phyloP scores from a whole-genome alignment of 352 stramenopile species.

The Pythium insidiosum region DNA sequence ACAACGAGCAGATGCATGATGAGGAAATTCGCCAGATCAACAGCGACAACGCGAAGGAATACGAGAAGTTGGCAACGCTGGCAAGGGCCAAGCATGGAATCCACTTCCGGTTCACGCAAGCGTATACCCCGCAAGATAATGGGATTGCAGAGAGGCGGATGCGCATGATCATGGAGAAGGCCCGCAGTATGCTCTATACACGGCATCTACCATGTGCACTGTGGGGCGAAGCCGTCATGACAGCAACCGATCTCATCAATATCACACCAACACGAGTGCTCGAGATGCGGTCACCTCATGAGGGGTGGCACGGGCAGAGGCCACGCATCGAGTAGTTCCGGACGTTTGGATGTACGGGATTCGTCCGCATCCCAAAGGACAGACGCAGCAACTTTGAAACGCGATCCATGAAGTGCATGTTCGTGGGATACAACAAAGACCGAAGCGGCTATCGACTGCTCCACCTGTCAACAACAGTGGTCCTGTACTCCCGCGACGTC shows the following conservation, averaged over 20 bases:
- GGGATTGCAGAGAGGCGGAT: conserved; percentile 7
- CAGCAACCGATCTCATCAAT: conserved; percentile 5
- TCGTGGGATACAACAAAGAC: conserved; percentile 11
- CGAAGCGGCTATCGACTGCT: conserved; percentile 8
- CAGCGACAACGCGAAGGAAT: conserved; percentile 8
- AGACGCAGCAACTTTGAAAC: background rate
- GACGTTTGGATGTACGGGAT: conserved; percentile 1
- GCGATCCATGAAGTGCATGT: conserved; percentile 9
- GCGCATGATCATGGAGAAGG: conserved; percentile 13
- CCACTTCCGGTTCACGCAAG: conserved; percentile 4
- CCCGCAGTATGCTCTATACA: conserved; percentile 4
- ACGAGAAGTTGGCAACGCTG: conserved; percentile 5
- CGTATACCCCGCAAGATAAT: conserved; percentile 5
- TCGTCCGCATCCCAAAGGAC: conserved; percentile 2
- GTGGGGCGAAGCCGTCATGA: conserved; percentile 5
- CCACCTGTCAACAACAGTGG: background rate
- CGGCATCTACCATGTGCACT: conserved; percentile 1
- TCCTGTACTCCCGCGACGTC: conserved; percentile 6
- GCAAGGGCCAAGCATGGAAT: conserved; percentile 4
- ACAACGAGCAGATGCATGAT: background rate
- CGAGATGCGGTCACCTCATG: background rate
- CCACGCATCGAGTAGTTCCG: background rate
- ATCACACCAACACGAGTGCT: conserved; percentile 4
- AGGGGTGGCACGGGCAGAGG: conserved; percentile 1
- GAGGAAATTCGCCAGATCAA: conserved; percentile 1